Conservation (phyloP, 2,329 filamentous ascomycete species). For the Myriangium duriaei region DNA sequence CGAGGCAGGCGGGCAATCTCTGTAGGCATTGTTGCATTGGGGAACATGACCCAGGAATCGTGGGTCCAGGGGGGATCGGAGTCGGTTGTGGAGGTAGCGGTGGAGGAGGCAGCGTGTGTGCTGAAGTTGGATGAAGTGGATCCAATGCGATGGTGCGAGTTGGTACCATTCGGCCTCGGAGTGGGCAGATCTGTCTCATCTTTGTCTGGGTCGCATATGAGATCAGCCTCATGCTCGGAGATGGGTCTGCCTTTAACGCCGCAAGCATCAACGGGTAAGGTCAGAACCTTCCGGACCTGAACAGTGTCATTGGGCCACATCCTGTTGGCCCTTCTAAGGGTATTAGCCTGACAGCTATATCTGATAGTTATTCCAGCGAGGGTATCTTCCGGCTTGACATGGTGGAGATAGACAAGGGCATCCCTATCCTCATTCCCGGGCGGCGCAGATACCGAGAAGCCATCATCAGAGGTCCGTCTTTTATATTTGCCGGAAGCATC, state of each 20-base stretch:
- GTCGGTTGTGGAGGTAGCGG: slow-evolving; percentile 31
- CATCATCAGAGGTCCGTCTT: slow-evolving; percentile 56
- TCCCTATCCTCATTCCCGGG: slow-evolving; percentile 52
- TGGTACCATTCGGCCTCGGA: slow-evolving; percentile 10
- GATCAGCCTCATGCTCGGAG: slow-evolving; percentile 19
- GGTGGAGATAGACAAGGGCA: slow-evolving; percentile 81
- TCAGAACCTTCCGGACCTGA: slow-evolving; percentile 66
- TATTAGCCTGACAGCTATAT: slow-evolving; percentile 74
- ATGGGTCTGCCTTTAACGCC: slow-evolving; percentile 60
- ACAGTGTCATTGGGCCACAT: slow-evolving; percentile 92
- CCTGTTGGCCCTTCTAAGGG: slow-evolving; percentile 76
- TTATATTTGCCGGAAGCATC: slow-evolving; percentile 43
- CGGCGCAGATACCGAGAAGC: slow-evolving; percentile 32
- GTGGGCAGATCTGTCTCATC: slow-evolving; percentile 8
- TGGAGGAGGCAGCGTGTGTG: slow-evolving; percentile 22
- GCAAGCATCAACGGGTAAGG: slow-evolving; percentile 82
- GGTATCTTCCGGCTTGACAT: slow-evolving; percentile 70
- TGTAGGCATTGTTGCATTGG: slow-evolving; percentile 56
- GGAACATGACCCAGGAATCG: slow-evolving; percentile 77
- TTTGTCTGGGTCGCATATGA: slow-evolving; percentile 2
- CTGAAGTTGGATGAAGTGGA: slow-evolving; percentile 25
- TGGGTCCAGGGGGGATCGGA: slow-evolving; percentile 65
- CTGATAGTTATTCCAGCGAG: slow-evolving; percentile 82
- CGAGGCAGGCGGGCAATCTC: slow-evolving; percentile 79
- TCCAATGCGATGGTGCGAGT: slow-evolving; percentile 16